Conservation (phyloP, 2,329 filamentous ascomycete species). For the Claviceps sp. region DNA sequence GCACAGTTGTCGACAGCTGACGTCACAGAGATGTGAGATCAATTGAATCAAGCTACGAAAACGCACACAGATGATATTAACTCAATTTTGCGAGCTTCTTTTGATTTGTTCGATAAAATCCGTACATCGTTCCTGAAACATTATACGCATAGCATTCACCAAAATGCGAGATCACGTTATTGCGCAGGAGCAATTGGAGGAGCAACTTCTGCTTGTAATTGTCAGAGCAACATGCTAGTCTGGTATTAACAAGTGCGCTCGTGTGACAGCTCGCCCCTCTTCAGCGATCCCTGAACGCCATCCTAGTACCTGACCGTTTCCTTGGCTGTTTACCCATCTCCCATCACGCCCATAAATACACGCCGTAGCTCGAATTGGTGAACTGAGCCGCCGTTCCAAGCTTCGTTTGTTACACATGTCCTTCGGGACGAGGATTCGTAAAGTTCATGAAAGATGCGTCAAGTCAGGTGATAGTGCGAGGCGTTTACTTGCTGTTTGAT, state of each 20-base stretch:
- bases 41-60: too few relatives aligned
- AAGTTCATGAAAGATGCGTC: constrained; percentile 30
- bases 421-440: constrained; percentile 20
- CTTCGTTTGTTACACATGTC: constrained; percentile 11
- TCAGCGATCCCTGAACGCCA: constrained; percentile 16
- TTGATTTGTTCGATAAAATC: too few relatives aligned
- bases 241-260: constrained; percentile 13
- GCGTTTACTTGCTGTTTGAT: constrained; percentile 50
- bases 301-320: constrained; percentile 18
- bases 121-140: background rate
- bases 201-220: constrained; percentile 15
- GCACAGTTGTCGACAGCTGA: background rate
- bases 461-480: constrained; percentile 44
- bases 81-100: too few relatives aligned
- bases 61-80: too few relatives aligned
- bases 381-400: constrained; percentile 8
- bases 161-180: too few relatives aligned
- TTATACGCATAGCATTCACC: background rate
- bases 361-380: constrained; percentile 7
- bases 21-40: too few relatives aligned
- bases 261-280: constrained; percentile 15
- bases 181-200: background rate
- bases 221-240: constrained; percentile 13
- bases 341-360: constrained; percentile 15
- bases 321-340: constrained; percentile 20